Evolutionary conservation across 345 rosid species (phyloP), one percentile per base, ranked within the genome.

Genomic region (Hibiscus trionum): DNA sequence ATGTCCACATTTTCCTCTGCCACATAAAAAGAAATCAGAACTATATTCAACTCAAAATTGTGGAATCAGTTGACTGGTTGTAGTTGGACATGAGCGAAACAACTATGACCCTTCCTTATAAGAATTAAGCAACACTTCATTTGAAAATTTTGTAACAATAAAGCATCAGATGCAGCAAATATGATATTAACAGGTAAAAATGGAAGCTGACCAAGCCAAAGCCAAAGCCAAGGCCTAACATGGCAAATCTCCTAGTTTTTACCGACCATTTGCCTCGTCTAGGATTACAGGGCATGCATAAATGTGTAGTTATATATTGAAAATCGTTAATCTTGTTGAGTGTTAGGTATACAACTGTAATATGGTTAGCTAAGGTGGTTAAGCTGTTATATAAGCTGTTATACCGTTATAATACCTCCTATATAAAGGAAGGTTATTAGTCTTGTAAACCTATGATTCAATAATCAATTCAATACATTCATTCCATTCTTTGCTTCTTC

Each of bases 211-310:
- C 26, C 42, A 16, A 21, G 21, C 15, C 56, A 47, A 29, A 21
- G 21, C 15, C 56, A 47, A 29, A 15, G 58, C 71, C 59, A 24
- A 66, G 59, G 39, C 44, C 31, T 37, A 50, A 47, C 9, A 27
- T 24, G 71, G 58, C 59, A 27, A 35, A 19, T 68, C 42, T 26
- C 21, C 6, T 47, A 1, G 58, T 68, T 49, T 50, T 68, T 47
- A 10, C 71, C 24, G 59, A 68, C 14, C 14, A 50, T 68, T 63
- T 68, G 71, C 59, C 71, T 47, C 44, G 10, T 29, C 71, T 68
- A 7, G 71, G 59, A 16, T 68, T n/a, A 26, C 26, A 68, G 21
- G 71, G 24, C n/a, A 50, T 15, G 55, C 39, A 35, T 35, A 35
- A 4, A 35, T 35, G 39, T 37, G 42, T 37, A 37, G 42, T 37